Evolutionary conservation across 2,329 filamentous ascomycete genomes (phyloP).

Genomic region (Cladophialophora chaetospira): DNA sequence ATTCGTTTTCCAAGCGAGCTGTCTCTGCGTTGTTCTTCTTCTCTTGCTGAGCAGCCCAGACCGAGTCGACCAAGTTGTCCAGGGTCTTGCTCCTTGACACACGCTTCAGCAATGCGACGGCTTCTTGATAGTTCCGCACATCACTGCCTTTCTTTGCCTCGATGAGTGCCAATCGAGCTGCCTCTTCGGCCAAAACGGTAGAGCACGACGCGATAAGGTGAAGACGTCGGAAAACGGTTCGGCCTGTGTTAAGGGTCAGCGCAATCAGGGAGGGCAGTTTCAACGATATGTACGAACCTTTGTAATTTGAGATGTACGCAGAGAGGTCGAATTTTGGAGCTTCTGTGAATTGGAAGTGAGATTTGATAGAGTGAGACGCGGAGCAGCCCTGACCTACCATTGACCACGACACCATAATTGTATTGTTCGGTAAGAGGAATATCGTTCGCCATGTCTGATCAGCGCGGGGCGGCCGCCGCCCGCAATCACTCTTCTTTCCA

Average conservation of each 20-base stretch:
- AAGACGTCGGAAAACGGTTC: conserved; percentile 78
- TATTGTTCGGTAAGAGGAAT: conserved; percentile 12
- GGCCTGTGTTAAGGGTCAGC: conserved; percentile 57
- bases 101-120: conserved; percentile 63
- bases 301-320: conserved; percentile 86
- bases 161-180: conserved; percentile 72
- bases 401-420: conserved; percentile 22
- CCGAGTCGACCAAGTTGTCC: conserved; percentile 66
- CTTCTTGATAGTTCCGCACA: conserved; percentile 68
- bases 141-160: conserved; percentile 79
- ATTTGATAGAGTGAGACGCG: not conserved
- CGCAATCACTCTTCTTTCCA: not conserved
- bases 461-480: not conserved
- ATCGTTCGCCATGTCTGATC: conserved; percentile 21
- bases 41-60: conserved; percentile 73
- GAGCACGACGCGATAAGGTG: conserved; percentile 79
- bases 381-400: conserved; percentile 16
- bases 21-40: conserved; percentile 70
- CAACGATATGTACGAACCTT: conserved; percentile 56
- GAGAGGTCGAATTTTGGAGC: conserved; percentile 88
- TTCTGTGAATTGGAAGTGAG: conserved; percentile 51
- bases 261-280: not conserved
- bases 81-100: conserved; percentile 66
- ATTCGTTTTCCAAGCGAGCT: conserved; percentile 75
- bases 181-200: conserved; percentile 73